Conservation (phyloP, 169 alveolate species). For the Plasmodium gaboni region DNA sequence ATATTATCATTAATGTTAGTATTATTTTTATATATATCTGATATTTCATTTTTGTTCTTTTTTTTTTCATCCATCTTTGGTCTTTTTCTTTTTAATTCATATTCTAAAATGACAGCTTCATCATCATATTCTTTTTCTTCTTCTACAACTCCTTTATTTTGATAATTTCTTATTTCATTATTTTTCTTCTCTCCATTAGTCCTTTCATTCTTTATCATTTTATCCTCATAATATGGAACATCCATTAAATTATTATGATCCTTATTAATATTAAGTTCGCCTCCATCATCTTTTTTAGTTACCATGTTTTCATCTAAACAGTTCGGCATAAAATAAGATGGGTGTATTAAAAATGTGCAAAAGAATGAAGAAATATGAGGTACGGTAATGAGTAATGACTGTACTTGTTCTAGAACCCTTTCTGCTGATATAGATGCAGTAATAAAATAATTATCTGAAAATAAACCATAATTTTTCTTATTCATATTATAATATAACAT, state of each 20-base stretch:
- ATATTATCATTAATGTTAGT: conserved; percentile 5
- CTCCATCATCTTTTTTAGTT: conserved; percentile 1
- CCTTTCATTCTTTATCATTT: neutral
- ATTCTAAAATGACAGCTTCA: conserved; percentile 66
- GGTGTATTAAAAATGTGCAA: conserved; percentile 35
- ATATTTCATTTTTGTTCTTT: neutral
- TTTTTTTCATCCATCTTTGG: conserved; percentile 50
- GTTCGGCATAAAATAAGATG: conserved; percentile 67
- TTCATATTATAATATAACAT: conserved; percentile 38
- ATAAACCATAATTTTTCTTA: conserved; percentile 32
- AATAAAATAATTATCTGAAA: conserved; percentile 52
- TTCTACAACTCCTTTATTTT: neutral
- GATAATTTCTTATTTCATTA: neutral
- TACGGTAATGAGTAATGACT: conserved; percentile 81
- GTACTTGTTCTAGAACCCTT: conserved; percentile 84
- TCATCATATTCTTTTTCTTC: conserved; percentile 46
- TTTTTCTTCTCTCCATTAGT: neutral
- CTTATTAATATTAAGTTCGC: neutral
- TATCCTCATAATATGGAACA: neutral
- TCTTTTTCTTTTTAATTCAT: conserved; percentile 67
- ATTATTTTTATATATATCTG: conserved; percentile 5
- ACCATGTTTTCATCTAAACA: conserved; percentile 41
- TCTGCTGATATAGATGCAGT: conserved; percentile 83
- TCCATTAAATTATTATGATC: neutral
- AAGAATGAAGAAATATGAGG: conserved; percentile 80